Percentiles rank a stretch among this genome's conserved stretches.
Evolutionary conservation across 2,329 filamentous ascomycete genomes (phyloP).

Genomic region (Cladophialophora yegresii): DNA sequence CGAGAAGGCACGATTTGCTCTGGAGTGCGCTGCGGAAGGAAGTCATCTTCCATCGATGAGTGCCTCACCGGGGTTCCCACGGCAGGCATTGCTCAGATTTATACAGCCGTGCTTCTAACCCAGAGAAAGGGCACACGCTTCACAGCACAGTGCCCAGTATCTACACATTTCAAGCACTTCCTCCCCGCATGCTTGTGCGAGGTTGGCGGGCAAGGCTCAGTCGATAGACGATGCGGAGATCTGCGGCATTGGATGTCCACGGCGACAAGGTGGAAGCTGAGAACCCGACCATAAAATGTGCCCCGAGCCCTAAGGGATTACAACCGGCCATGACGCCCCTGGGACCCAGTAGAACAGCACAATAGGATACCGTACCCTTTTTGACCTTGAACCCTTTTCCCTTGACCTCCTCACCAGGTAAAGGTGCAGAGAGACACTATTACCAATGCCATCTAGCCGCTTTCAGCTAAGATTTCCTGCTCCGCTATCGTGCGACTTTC

Average conservation of each 20-base stretch:
- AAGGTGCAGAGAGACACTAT: neutral
- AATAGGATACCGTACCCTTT: neutral
- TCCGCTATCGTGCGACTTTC: neutral
- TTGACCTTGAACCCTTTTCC: too few relatives aligned
- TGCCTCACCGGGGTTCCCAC: neutral
- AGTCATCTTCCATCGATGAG: slow-evolving; percentile 6
- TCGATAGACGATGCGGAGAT: slow-evolving; percentile 4
- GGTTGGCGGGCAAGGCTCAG: slow-evolving; percentile 5
- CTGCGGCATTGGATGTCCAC: neutral
- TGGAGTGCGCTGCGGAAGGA: slow-evolving; percentile 4
- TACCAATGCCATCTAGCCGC: slow-evolving; percentile 10
- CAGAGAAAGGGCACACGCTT: neutral
- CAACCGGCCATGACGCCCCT: neutral
- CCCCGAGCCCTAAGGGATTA: neutral
- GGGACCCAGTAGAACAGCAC: neutral
- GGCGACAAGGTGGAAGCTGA: neutral
- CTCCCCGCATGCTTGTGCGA: neutral
- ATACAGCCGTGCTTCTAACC: neutral
- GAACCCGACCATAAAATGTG: neutral
- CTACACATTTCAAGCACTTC: neutral
- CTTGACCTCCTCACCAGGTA: neutral
- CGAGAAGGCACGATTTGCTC: neutral
- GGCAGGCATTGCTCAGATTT: neutral
- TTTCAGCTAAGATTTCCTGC: slow-evolving; percentile 19
- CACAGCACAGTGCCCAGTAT: neutral